A percentile compares a stretch with the other conserved stretches of the same genome.
phyloP scores from a whole-genome alignment of 2,329 filamentous ascomycete genomes.

The Pseudogymnoascus sp. region DNA sequence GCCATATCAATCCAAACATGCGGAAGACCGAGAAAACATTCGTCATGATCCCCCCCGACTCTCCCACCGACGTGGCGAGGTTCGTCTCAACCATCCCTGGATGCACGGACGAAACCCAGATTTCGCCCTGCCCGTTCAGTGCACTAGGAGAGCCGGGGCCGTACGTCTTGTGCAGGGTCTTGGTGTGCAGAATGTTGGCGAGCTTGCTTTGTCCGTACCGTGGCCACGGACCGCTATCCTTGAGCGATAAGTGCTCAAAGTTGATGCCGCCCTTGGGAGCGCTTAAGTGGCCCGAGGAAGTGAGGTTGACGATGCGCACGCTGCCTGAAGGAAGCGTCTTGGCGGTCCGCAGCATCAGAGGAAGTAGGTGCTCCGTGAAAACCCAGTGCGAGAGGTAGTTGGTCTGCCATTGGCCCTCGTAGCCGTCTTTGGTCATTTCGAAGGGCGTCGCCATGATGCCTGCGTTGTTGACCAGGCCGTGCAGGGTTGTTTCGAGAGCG shows the following conservation, averaged over 20 bases:
- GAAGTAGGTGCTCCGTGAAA: constrained; percentile 18
- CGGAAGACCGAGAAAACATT: constrained; percentile 15
- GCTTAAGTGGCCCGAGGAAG: constrained; percentile 18
- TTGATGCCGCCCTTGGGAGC: constrained; percentile 20
- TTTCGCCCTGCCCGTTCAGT: constrained; percentile 29
- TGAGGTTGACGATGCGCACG: constrained; percentile 21
- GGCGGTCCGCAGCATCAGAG: constrained; percentile 18
- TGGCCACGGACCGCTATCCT: constrained; percentile 29
- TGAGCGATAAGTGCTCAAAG: constrained; percentile 21
- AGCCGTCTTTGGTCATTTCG: constrained; percentile 32
- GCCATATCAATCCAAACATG: constrained; percentile 20
- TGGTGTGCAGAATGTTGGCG: constrained; percentile 38
- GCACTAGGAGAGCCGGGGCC: constrained; percentile 27
- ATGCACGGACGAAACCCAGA: constrained; percentile 34
- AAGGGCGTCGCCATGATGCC: constrained; percentile 35
- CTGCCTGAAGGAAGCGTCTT: constrained; percentile 17
- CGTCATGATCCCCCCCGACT: constrained; percentile 14
- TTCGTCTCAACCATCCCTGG: constrained; percentile 17
- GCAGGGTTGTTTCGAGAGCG: constrained; percentile 22
- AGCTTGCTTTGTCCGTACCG: constrained; percentile 42
- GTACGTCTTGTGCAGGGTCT: constrained; percentile 30
- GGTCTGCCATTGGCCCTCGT: constrained; percentile 29
- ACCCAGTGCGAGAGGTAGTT: constrained; percentile 29
- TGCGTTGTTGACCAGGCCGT: constrained; percentile 35
- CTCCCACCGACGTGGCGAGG: constrained; percentile 17